Percentiles rank a stretch among this genome's conserved stretches.
These are phyloP conservation scores for Monascus purpureus DNA, from an alignment of 495 filamentous ascomycete genomes.

Conservation along the genomic window DNA sequence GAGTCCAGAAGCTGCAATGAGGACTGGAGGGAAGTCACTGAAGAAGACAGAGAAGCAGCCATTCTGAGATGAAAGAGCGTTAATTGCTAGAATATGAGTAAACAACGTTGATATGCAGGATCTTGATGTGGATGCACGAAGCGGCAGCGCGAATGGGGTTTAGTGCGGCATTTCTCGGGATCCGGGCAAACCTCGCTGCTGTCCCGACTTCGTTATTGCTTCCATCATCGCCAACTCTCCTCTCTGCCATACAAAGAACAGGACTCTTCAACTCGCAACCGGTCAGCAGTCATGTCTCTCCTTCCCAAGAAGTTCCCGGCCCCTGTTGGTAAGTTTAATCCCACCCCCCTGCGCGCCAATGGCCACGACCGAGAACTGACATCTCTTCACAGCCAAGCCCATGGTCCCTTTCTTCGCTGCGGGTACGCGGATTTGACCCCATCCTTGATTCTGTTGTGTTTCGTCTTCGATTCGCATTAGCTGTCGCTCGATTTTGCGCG, in stretches of 20 bases:
- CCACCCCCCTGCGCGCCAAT: background rate
- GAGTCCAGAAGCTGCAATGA: constrained; percentile 61
- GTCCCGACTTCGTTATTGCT: constrained; percentile 10
- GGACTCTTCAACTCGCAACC: constrained; percentile 2
- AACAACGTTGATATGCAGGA: no score
- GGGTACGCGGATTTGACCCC: constrained; percentile 45
- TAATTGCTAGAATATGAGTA: no score
- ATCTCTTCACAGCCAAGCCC: constrained; percentile 52
- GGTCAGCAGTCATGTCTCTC: constrained; percentile 43
- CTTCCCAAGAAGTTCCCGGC: constrained; percentile 89
- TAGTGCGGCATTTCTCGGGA: constrained; percentile 12
- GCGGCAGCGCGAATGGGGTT: no score
- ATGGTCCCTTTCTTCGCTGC: constrained; percentile 87
- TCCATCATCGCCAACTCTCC: constrained; percentile 20
- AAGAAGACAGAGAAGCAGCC: constrained; percentile 42
- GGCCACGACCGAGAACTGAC: background rate
- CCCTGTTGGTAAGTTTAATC: constrained; percentile 59
- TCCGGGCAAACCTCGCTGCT: constrained; percentile 30
- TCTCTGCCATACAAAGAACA: no score
- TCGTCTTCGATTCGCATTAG: no score
- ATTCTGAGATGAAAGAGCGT: no score
- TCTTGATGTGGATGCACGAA: no score
- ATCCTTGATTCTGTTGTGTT: no score
- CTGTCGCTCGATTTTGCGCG: no score
- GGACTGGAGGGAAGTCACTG: constrained; percentile 55